Percentiles rank a stretch among this genome's conserved stretches.
phyloP scores from a whole-genome alignment of 495 filamentous ascomycete species.

The Penicillium antarcticum region DNA sequence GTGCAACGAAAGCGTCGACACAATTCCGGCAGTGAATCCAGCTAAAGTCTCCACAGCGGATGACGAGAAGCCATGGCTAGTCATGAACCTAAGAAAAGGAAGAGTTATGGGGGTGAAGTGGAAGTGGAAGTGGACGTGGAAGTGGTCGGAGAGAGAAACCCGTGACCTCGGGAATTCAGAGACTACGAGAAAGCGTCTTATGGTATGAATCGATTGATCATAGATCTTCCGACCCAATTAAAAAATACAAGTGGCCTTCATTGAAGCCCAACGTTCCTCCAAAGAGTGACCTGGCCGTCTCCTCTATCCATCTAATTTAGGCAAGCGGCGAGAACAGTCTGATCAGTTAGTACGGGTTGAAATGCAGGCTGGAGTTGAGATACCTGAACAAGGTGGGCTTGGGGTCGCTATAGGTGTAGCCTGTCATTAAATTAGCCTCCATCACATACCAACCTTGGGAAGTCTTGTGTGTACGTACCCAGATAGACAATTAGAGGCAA shows the following conservation, averaged over 20 bases:
- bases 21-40: slow-evolving; percentile 82
- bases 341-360: slow-evolving; percentile 15
- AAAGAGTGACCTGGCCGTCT: neutral
- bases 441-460: too few relatives aligned
- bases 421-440: slow-evolving; percentile 40
- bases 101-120: neutral
- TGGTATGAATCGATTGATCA: neutral
- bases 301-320: slow-evolving; percentile 17
- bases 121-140: neutral
- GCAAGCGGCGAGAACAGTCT: slow-evolving; percentile 75
- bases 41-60: slow-evolving; percentile 85
- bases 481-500: slow-evolving; percentile 96
- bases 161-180: neutral
- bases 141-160: neutral
- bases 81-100: slow-evolving; percentile 35
- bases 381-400: slow-evolving; percentile 91
- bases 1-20: slow-evolving; percentile 66
- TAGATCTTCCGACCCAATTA: neutral
- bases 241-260: slow-evolving; percentile 12
- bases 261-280: neutral
- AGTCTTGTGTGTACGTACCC: slow-evolving; percentile 52
- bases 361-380: neutral
- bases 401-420: slow-evolving; percentile 91
- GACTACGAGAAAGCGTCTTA: too few relatives aligned
- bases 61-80: slow-evolving; percentile 57